A percentile compares a stretch with the other conserved stretches of the same genome.
These are phyloP conservation scores for Phytophthora melonis DNA, from an alignment of 352 stramenopile species.

Conservation along the genomic window DNA sequence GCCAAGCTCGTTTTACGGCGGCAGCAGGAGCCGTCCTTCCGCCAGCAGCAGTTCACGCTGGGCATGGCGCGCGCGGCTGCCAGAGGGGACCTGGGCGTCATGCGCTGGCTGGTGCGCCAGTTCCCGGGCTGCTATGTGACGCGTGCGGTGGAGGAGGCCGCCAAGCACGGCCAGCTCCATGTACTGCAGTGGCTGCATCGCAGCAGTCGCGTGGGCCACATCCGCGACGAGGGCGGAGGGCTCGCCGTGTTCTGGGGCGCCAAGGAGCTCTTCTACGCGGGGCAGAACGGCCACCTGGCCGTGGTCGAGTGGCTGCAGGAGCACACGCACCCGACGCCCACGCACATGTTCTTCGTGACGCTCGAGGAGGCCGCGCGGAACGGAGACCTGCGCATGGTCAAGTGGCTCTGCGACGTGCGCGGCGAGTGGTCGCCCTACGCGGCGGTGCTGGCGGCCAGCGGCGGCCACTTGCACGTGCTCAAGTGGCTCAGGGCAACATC, in stretches of 20 bases:
- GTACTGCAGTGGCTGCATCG: conserved; percentile 46
- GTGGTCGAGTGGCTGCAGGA: conserved; percentile 50
- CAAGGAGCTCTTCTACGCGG: conserved; percentile 50
- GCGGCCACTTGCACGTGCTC: conserved; percentile 45
- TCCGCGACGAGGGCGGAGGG: conserved; percentile 11
- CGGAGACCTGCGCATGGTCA: conserved; percentile 44
- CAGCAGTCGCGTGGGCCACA: conserved; percentile 20
- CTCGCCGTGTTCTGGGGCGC: conserved; percentile 46
- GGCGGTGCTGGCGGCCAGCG: conserved; percentile 39
- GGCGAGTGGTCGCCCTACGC: conserved; percentile 45
- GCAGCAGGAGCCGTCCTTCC: conserved; percentile 31
- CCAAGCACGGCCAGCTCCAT: conserved; percentile 42
- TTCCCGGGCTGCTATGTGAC: conserved; percentile 46
- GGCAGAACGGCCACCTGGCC: conserved; percentile 37
- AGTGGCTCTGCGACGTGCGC: conserved; percentile 44
- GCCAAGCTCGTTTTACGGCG: conserved; percentile 1
- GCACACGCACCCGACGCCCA: conserved; percentile 44
- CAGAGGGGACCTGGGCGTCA: conserved; percentile 37
- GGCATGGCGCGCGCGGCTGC: conserved; percentile 39
- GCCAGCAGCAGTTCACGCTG: conserved; percentile 41
- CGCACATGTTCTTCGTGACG: conserved; percentile 53
- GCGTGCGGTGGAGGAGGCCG: conserved; percentile 40
- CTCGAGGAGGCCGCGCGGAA: conserved; percentile 44
- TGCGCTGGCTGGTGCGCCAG: conserved; percentile 39
- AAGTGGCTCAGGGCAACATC: conserved; percentile 38